These are phyloP conservation scores for Macrolepiota fuliginosa DNA, from an alignment of 768 basidiomycete genomes.

Conservation along the genomic window DNA sequence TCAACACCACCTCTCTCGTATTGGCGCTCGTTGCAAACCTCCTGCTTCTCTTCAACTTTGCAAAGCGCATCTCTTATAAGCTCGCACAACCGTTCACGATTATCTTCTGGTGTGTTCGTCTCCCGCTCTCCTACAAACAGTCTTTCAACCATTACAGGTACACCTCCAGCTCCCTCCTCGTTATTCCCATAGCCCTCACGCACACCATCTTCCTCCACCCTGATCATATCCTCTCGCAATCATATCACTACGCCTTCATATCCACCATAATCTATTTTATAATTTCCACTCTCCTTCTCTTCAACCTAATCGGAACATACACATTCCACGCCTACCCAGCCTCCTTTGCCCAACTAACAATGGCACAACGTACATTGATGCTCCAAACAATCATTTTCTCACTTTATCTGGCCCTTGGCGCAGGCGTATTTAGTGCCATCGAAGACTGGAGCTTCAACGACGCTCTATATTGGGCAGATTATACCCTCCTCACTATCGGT, in stretches of 20 bases:
- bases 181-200: slow-evolving; percentile 30
- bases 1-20: slow-evolving; percentile 31
- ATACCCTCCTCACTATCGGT: slow-evolving; percentile 40
- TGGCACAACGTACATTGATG: slow-evolving; percentile 41
- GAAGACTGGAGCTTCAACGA: slow-evolving; percentile 37
- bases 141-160: slow-evolving; percentile 25
- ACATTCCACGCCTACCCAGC: slow-evolving; percentile 32
- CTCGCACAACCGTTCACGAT: slow-evolving; percentile 37
- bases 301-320: slow-evolving; percentile 27
- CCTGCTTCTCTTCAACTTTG: slow-evolving; percentile 36
- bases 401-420: slow-evolving; percentile 36
- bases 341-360: slow-evolving; percentile 33
- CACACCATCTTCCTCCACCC: slow-evolving; percentile 15
- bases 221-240: slow-evolving; percentile 27
- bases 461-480: slow-evolving; percentile 41
- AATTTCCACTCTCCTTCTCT: slow-evolving; percentile 28
- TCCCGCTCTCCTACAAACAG: too few relatives aligned
- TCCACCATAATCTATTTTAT: slow-evolving; percentile 26
- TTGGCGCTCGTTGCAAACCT: slow-evolving; percentile 33
- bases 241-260: slow-evolving; percentile 38
- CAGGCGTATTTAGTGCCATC: slow-evolving; percentile 31
- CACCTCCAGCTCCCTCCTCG: slow-evolving; percentile 30
- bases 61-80: slow-evolving; percentile 30
- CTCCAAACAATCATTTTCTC: slow-evolving; percentile 39
- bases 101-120: too few relatives aligned